These are phyloP conservation scores for Fagus sylvatica DNA, from an alignment of 306 rosid genomes.

Conservation along the genomic window DNA sequence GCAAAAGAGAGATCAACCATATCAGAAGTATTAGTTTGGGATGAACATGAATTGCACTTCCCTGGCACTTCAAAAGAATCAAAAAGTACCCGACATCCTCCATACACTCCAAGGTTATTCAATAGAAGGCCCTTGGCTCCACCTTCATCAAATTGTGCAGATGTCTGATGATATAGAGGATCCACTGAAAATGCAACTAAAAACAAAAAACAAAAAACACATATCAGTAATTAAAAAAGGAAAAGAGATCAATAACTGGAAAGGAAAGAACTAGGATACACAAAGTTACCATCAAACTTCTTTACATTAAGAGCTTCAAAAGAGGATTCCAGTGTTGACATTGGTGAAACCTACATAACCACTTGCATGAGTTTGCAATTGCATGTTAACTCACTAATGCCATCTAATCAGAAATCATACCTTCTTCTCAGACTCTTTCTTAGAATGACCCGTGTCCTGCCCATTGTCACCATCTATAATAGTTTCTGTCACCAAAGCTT, in stretches of 20 bases:
- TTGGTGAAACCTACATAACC: slow-evolving; percentile 27
- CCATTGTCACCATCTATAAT: background rate
- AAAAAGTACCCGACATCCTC: slow-evolving; percentile 9
- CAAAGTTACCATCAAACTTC: slow-evolving; percentile 33
- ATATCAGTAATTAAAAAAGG: background rate
- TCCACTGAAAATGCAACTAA: slow-evolving; percentile 10
- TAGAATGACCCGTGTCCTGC: slow-evolving; percentile 9
- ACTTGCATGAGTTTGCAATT: slow-evolving; percentile 9
- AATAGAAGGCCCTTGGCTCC: slow-evolving; percentile 17
- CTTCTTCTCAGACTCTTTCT: slow-evolving; percentile 26
- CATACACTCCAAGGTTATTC: slow-evolving; percentile 17
- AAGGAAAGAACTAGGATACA: background rate
- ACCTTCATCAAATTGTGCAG: slow-evolving; percentile 16
- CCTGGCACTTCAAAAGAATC: slow-evolving; percentile 25
- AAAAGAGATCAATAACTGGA: background rate
- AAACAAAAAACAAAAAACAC: background rate
- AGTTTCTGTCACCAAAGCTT: slow-evolving; percentile 4
- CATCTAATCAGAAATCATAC: slow-evolving; percentile 14
- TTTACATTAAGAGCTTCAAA: slow-evolving; percentile 30
- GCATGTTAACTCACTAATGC: background rate
- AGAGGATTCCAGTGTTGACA: slow-evolving; percentile 33
- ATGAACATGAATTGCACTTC: background rate
- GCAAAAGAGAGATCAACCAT: slow-evolving; percentile 30
- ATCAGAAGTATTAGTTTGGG: slow-evolving; percentile 9
- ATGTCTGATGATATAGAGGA: slow-evolving; percentile 10